Evolutionary conservation across 345 rosid genomes (phyloP).

Genomic region (Hibiscus tridactylites): DNA sequence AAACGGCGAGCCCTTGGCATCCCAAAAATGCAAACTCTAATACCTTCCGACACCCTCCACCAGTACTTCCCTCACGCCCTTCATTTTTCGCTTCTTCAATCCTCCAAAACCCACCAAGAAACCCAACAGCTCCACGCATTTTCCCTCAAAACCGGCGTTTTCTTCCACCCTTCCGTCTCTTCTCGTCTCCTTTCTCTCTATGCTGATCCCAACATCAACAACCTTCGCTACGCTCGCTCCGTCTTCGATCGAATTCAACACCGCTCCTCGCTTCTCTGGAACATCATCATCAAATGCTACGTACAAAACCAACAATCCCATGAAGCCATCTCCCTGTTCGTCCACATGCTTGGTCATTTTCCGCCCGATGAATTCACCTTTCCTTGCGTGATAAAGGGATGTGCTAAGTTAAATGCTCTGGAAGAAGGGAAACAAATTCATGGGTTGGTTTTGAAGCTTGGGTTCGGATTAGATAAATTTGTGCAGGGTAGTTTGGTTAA

Average conservation of each 20-base stretch:
- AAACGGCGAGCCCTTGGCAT: not conserved
- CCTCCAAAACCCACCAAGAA: constrained; percentile 9
- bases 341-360: constrained; percentile 15
- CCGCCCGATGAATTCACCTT: constrained; percentile 41
- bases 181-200: constrained; percentile 37
- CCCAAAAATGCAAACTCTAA: not conserved
- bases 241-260: constrained; percentile 28
- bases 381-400: constrained; percentile 47
- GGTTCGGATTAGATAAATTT: constrained; percentile 38
- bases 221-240: constrained; percentile 37
- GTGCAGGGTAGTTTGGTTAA: constrained; percentile 51
- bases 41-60: not conserved
- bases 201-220: constrained; percentile 24
- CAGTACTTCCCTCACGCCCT: not conserved
- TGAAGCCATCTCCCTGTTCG: constrained; percentile 36
- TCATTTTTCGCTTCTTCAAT: not conserved
- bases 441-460: constrained; percentile 43
- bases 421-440: constrained; percentile 55
- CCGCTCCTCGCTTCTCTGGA: constrained; percentile 32
- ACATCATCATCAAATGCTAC: constrained; percentile 35
- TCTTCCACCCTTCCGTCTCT: constrained; percentile 21
- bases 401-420: constrained; percentile 33
- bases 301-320: constrained; percentile 35
- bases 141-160: constrained; percentile 33
- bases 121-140: constrained; percentile 39